Evolutionary conservation across 2,329 filamentous ascomycete genomes (phyloP).

Genomic region (Leptoxyphium fumago): DNA sequence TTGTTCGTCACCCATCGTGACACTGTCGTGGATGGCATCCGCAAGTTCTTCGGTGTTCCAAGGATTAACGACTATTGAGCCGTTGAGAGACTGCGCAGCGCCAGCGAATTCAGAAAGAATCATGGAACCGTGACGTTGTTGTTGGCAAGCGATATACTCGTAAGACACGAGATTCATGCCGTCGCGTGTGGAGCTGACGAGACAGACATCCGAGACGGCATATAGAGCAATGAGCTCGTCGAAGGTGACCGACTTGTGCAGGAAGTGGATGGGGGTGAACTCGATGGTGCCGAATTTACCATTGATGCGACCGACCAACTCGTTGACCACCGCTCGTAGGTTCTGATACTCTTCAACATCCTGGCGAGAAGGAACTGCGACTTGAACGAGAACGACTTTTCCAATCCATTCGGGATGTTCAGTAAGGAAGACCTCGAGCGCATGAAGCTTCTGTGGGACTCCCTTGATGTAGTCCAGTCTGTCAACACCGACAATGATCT

Average conservation of each 20-base stretch:
- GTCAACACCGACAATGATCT: slow-evolving; percentile 92
- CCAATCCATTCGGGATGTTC: slow-evolving; percentile 98
- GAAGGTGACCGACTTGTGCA: slow-evolving; percentile 90
- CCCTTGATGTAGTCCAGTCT: slow-evolving; percentile 98
- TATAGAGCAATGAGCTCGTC: slow-evolving; percentile 92
- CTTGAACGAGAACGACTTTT: slow-evolving; percentile 90
- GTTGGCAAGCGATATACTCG: slow-evolving; percentile 92
- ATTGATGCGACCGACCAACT: slow-evolving; percentile 92
- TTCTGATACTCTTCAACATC: slow-evolving; percentile 99
- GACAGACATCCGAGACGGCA: slow-evolving; percentile 77
- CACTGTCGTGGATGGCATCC: slow-evolving; percentile 85
- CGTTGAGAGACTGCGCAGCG: slow-evolving; percentile 85
- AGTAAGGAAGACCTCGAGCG: slow-evolving; percentile 88
- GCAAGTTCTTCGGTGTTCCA: slow-evolving; percentile 97
- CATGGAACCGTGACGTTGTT: slow-evolving; percentile 80
- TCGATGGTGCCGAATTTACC: slow-evolving; percentile 93
- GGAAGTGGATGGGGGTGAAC: slow-evolving; percentile 98
- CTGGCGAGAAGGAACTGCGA: slow-evolving; percentile 84
- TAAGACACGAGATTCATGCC: slow-evolving; percentile 98
- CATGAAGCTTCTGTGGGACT: slow-evolving; percentile 92
- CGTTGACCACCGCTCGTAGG: slow-evolving; percentile 84
- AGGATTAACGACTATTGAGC: slow-evolving; percentile 87
- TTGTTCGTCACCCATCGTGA: slow-evolving; percentile 87
- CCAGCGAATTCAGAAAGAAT: slow-evolving; percentile 95
- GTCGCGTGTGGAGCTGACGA: slow-evolving; percentile 90